phyloP scores from a whole-genome alignment of 371 early-diverging fungal species.

The Syncephalis fuscata region DNA sequence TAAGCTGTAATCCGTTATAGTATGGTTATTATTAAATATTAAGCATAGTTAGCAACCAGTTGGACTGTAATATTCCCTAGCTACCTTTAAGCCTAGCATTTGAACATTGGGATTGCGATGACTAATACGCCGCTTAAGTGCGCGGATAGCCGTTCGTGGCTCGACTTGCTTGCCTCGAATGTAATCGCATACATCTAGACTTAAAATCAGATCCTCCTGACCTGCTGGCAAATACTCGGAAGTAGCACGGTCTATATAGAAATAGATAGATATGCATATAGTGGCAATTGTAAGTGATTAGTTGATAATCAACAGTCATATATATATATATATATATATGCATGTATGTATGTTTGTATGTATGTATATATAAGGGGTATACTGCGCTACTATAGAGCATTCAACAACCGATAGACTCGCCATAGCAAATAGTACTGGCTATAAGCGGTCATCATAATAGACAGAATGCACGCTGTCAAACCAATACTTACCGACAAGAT shows the following conservation, averaged over 20 bases:
- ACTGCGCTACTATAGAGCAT: no score
- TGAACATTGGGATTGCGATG: conserved; percentile 89
- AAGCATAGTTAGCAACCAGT: neutral
- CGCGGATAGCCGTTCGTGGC: conserved; percentile 53
- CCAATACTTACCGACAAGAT: conserved; percentile 30
- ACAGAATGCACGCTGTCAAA: no score
- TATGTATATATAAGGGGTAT: no score
- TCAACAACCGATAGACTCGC: no score
- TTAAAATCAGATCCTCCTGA: conserved; percentile 60
- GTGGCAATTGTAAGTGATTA: neutral
- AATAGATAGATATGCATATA: neutral
- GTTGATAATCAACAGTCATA: neutral
- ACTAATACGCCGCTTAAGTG: conserved; percentile 57
- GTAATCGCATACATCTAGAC: conserved; percentile 80
- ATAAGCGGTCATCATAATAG: no score
- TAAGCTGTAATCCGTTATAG: conserved; percentile 33
- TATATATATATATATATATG: neutral
- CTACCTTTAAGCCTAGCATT: conserved; percentile 66
- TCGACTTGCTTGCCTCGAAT: conserved; percentile 71
- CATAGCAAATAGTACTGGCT: no score
- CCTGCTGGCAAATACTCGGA: conserved; percentile 74
- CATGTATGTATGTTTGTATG: no score
- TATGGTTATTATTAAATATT: neutral
- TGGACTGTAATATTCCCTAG: neutral
- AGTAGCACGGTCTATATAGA: conserved; percentile 58